Evolutionary conservation across 257 asterid species (phyloP).

Genomic region (Vinca minor): DNA sequence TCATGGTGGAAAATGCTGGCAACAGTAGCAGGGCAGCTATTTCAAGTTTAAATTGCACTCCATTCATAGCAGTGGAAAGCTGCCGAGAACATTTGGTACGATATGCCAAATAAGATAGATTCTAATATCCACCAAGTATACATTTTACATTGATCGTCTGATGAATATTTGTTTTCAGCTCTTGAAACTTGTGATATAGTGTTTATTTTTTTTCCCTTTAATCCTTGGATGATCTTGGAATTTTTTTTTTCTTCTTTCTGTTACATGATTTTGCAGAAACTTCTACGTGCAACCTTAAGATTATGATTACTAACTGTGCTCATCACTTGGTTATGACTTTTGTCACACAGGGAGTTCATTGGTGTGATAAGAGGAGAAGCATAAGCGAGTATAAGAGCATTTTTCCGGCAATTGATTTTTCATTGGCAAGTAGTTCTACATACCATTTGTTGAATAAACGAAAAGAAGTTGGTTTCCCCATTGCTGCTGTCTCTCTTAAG

Average conservation of each 20-base stretch:
- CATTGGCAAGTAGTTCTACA: constrained; percentile 50
- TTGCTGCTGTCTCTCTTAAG: not conserved
- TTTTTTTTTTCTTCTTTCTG: too few species aligned
- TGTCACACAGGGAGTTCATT: too few species aligned
- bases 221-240: too few species aligned
- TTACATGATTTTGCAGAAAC: too few species aligned
- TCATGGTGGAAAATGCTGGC: constrained; percentile 60
- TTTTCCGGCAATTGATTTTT: constrained; percentile 93
- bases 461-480: too few species aligned
- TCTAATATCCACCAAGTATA: not conserved
- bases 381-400: constrained; percentile 70
- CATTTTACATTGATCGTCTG: not conserved
- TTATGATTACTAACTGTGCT: too few species aligned
- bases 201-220: too few species aligned
- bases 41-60: constrained; percentile 74
- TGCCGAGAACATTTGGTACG: constrained; percentile 92
- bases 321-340: too few species aligned
- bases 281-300: too few species aligned
- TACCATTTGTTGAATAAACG: not conserved
- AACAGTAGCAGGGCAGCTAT: constrained; percentile 65
- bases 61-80: constrained; percentile 69
- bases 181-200: not conserved
- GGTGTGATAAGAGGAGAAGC: constrained; percentile 96
- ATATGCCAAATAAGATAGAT: not conserved
- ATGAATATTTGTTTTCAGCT: not conserved